Evolutionary conservation across 2,329 filamentous ascomycete species (phyloP), one percentile per base, ranked within the genome.

Genomic region (Periconia sp.): DNA sequence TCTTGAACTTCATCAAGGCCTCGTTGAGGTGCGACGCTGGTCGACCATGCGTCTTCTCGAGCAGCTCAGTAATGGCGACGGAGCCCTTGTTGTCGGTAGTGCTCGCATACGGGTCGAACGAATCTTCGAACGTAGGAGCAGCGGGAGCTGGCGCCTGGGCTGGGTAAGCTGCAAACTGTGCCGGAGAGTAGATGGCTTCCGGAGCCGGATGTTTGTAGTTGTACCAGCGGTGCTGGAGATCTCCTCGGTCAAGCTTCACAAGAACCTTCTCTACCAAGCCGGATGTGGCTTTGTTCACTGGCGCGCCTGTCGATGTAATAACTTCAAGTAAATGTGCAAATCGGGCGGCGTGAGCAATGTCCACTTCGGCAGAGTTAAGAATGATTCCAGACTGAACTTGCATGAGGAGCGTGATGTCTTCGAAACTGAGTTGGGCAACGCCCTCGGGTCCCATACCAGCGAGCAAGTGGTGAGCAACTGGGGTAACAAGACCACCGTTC

Each of bases 61-160:
- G 81, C 55, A 94, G 83, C 52, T 96, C 92, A 0, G 90, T 89
- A 62, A 97, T 96, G 45, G 90, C 78, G 12, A 91, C 87, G 10
- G 94, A 97, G 28, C 90, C 92, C 71, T 92, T 92, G 77, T 94
- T 92, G 69, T 99, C 94, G 23, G 90, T 96, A 54, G 83, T 91
- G 61, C 88, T 84, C 11, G 88, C 89, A 65, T 97, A 95, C 1
- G 94, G 94, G 64, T 99, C 94, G 61, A 87, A 95, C 6, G 84
- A 85, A 54, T 96, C 92, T 60, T 95, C 88, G 44, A 83, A 85
- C 40, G 81, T 80, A 4, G 84, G 78, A 5, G 80, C 77, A 5
- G 79, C 79, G 3, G 79, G 73, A 9, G 82, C 64, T 13, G 71
- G 70, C 1, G 81, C 79, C 41, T 59, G 63, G 36, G 57, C 54